Conservation (phyloP, 345 rosid genomes). For the Gossypium turneri region DNA sequence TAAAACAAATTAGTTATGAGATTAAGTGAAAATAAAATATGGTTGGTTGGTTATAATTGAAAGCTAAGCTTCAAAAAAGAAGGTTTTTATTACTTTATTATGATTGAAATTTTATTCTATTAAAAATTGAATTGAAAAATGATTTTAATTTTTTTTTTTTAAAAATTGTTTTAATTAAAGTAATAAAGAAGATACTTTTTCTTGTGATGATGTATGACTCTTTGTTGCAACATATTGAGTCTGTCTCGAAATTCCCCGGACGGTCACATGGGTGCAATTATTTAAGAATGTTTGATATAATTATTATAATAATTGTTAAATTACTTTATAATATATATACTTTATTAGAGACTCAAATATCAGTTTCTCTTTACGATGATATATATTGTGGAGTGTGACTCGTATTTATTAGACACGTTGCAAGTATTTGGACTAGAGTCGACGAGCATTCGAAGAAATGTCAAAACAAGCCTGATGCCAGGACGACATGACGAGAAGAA, state of each 20-base stretch:
- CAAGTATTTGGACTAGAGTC: rapidly evolving
- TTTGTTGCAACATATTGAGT: not conserved
- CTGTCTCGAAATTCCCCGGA: not conserved
- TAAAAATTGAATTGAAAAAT: too few species aligned
- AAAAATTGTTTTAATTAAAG: not conserved
- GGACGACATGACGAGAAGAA: too few species aligned
- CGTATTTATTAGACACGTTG: rapidly evolving
- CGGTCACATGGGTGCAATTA: not conserved
- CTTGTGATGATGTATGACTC: not conserved
- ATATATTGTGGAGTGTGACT: too few species aligned
- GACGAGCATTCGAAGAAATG: too few species aligned
- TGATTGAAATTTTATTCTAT: too few species aligned
- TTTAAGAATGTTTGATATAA: not conserved
- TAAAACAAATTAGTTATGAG: too few species aligned
- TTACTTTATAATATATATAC: not conserved
- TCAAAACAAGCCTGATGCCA: too few species aligned
- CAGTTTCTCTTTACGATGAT: not conserved
- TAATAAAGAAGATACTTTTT: not conserved
- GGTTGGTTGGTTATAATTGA: not conserved
- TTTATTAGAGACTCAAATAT: not conserved
- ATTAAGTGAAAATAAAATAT: not conserved
- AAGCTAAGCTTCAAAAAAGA: not conserved
- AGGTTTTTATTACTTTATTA: not conserved
- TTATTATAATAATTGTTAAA: not conserved
- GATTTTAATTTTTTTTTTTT: not conserved